These are phyloP conservation scores for Pythium monospermum DNA, from an alignment of 352 stramenopile genomes.

Conservation along the genomic window DNA sequence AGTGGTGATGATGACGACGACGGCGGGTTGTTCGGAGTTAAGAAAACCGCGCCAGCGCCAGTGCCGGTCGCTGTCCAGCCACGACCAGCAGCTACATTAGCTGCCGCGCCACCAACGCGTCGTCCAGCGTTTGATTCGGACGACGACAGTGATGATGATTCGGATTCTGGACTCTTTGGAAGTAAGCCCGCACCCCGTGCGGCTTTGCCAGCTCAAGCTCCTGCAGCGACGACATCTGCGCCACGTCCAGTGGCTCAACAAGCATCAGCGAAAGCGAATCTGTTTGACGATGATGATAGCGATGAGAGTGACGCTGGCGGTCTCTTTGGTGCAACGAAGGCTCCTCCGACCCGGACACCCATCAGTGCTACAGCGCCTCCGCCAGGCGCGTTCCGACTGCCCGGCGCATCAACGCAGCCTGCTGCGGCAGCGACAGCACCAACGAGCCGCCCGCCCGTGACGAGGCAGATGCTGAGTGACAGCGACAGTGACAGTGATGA, in stretches of 20 bases:
- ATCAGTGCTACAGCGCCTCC: background rate
- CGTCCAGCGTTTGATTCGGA: constrained; percentile 12
- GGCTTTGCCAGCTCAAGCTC: background rate
- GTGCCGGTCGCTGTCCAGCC: constrained; percentile 1
- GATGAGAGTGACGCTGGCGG: constrained; percentile 33
- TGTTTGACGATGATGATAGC: constrained; percentile 54
- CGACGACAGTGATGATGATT: constrained; percentile 26
- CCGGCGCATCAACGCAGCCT: constrained; percentile 1
- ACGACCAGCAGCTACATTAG: background rate
- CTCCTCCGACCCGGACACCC: background rate
- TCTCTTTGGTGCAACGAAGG: constrained; percentile 21
- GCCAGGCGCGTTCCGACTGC: background rate
- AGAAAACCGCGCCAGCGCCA: constrained; percentile 14
- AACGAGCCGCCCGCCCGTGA: background rate
- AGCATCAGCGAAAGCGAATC: constrained; percentile 25
- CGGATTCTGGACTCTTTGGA: constrained; percentile 38
- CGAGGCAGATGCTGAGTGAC: constrained; percentile 13
- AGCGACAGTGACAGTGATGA: constrained; percentile 32
- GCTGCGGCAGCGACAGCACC: background rate
- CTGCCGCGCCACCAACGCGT: background rate
- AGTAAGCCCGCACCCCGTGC: constrained; percentile 15
- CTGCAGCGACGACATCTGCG: constrained; percentile 1
- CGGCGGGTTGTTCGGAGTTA: constrained; percentile 51
- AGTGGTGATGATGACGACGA: constrained; percentile 23
- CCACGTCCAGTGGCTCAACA: background rate